Conservation (phyloP, 2,329 filamentous ascomycete species). For the Colletotrichum filicis region DNA sequence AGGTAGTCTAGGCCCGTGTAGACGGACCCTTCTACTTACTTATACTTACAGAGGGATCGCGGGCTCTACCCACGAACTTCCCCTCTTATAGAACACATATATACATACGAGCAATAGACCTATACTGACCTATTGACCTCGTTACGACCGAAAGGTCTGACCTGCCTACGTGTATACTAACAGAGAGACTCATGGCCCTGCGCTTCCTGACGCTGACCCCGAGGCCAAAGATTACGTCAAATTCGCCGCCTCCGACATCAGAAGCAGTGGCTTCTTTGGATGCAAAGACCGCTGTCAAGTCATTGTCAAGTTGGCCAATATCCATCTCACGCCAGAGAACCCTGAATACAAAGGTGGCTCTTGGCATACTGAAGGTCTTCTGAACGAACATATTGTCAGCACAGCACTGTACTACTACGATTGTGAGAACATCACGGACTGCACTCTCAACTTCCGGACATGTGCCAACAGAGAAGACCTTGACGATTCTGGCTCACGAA, state of each 20-base stretch:
- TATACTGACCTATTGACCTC: too few species aligned
- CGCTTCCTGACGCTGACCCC: too few species aligned
- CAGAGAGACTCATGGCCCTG: too few species aligned
- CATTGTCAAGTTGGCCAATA: constrained; percentile 71
- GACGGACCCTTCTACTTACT: too few species aligned
- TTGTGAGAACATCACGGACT: constrained; percentile 67
- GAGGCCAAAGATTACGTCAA: constrained; percentile 12
- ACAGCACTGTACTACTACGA: constrained; percentile 74
- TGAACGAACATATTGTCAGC: constrained; percentile 73
- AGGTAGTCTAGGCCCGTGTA: too few species aligned
- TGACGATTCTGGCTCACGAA: constrained; percentile 35
- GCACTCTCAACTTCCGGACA: constrained; percentile 61
- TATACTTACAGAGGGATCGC: too few species aligned
- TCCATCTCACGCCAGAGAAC: constrained; percentile 70
- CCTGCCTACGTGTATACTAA: too few species aligned
- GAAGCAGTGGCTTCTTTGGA: constrained; percentile 43
- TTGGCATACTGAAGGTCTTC: constrained; percentile 66
- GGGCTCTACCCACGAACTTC: too few species aligned
- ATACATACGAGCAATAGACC: too few species aligned
- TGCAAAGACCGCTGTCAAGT: constrained; percentile 61
- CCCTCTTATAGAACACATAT: too few species aligned
- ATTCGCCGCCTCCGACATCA: constrained; percentile 38
- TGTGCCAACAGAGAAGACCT: constrained; percentile 45
- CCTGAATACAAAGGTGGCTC: constrained; percentile 62
- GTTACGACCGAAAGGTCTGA: too few species aligned